Evolutionary conservation across 352 stramenopile species (phyloP).

Genomic region (Globisporangium heterothallicum): DNA sequence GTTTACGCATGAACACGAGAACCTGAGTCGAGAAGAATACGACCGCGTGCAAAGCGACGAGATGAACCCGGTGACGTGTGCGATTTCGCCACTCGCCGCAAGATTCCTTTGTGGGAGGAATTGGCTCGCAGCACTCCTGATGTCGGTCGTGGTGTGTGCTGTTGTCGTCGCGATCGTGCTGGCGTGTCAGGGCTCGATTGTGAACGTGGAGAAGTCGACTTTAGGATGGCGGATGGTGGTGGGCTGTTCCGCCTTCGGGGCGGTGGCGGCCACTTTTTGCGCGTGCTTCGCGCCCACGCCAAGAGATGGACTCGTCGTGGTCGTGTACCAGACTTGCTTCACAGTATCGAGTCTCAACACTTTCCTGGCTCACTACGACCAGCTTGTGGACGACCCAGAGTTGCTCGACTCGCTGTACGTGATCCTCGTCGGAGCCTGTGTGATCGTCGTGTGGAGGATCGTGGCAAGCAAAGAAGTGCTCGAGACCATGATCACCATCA

Average conservation of each 20-base stretch:
- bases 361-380: conserved; percentile 46
- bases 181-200: conserved; percentile 8
- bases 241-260: conserved; percentile 17
- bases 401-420: conserved; percentile 63
- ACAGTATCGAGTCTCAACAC: conserved; percentile 53
- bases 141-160: conserved; percentile 9
- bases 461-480: conserved; percentile 49
- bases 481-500: conserved; percentile 43
- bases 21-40: conserved; percentile 17
- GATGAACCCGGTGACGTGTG: conserved; percentile 23
- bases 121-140: conserved; percentile 11
- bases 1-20: conserved; percentile 6
- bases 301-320: conserved; percentile 31
- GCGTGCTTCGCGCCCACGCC: conserved; percentile 34
- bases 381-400: conserved; percentile 28
- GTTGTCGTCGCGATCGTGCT: conserved; percentile 13
- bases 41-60: conserved; percentile 15
- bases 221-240: conserved; percentile 28
- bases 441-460: conserved; percentile 54
- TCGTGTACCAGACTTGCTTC: conserved; percentile 51
- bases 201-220: conserved; percentile 1
- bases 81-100: conserved; percentile 24
- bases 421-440: conserved; percentile 33
- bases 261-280: conserved; percentile 26
- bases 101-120: conserved; percentile 14